Base-by-base conservation (phyloP, 805 yeast genomes). In the Spathaspora sp. region DNA sequence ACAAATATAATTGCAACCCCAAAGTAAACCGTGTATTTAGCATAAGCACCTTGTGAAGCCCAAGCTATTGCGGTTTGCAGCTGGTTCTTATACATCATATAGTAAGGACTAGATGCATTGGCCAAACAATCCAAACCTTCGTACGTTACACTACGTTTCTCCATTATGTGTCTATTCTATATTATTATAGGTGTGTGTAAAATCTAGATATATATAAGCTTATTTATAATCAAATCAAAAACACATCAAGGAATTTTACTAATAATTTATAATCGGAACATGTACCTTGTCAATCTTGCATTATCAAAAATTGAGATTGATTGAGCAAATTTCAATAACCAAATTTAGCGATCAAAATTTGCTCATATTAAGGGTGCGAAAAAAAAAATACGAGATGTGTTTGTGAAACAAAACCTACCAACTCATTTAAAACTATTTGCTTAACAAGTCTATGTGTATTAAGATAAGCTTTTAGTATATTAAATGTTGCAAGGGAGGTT, bases 111-210 rank as follows among this genome's bases (percentile, higher is more conserved):
- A 18, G 51, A 62, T 53, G 47, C 49, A 52, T 75, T 77, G 16
- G 64, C 62, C 5, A 72, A 46, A 59, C 79, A 76, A 57, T 73
- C 73, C 55, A 72, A 57, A 2, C 76, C 78, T 14, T 73, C 56
- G 54, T 59, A 70, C 14, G 55, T 49, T 6, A 60, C 69, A 16
- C 49, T 42, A 42, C 60, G 47, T 46, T 58, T 56, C 18, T 47
- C 40, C 47, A 50, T 44, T 7, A 2, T 44, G 26, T 5, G 44
- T n/a, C 16, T 20, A 23, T 23, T 23, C 26, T 23, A 23, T 23
- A 23, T 6, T 23, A 23, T 23, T 23, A 23, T 3, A 6, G 26
- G 26, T 23, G 26, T 23, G 26, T 23, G 26, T 23, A 23, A 23
- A 23, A 23, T 23, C 3, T 40, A 12, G 8, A 31, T 31, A 14